Base-by-base conservation (phyloP, 495 filamentous ascomycete genomes). In the Endocarpon pusillum region DNA sequence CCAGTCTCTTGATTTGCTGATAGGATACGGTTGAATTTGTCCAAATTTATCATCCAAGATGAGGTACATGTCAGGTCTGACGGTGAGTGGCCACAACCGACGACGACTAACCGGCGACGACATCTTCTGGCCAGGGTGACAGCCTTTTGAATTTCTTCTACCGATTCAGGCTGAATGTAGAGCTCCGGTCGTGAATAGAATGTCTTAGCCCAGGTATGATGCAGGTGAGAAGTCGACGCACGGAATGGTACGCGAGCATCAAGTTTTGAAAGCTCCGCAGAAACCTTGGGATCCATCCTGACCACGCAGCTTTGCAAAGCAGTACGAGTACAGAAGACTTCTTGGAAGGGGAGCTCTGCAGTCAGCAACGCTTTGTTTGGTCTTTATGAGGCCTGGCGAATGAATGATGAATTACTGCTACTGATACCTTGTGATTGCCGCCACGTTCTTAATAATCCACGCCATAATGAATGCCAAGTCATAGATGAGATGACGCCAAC, bases 171-270 rank as follows among this genome's bases (percentile, higher is more conserved):
- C 36, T 74, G 79, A 42, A 96, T 68, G 55, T 83, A 94, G 38
- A 94, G 71, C 56, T 94, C 85, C 1, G 89, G 89, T 14, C 72
- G 68, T 27, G 74, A 82, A 48, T 75, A 75, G 58, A 85, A 89
- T 24, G 89, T 96, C 49, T 75, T 78, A 18, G 91, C 89, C 89
- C 89, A 97, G n/a, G 91, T 97, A 46, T 78, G 75, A 62, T 97
- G 89, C 22, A 69, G 55, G 54, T 94, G 71, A 20, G 67, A 56
- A 36, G 59, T 54, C 32, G 66, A 62, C 3, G 80, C 77, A 54
- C 75, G 81, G 62, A 94, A 94, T 19, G 83, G 76, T 18, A 84
- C 51, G 33, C 52, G 49, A 39, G 67, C 59, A 47, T 73, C 61
- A 46, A 72, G 58, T 41, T 52, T 61, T 18, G 61, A 57, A 32